Evolutionary conservation across 169 alveolate genomes (phyloP).

Genomic region (Eimeria tenella): DNA sequence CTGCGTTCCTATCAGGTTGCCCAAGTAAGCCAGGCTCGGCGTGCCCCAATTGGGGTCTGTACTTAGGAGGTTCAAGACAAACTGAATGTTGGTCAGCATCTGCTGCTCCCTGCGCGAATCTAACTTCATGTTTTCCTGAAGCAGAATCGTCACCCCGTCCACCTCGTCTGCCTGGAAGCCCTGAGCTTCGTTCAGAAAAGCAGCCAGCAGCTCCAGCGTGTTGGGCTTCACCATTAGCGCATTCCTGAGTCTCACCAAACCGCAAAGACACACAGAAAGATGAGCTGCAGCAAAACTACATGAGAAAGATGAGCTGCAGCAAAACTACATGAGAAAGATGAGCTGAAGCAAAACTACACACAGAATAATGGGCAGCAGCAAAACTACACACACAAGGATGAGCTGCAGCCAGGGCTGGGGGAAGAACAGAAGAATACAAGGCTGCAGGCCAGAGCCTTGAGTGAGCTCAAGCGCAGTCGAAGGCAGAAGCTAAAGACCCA

Average conservation of each 20-base stretch:
- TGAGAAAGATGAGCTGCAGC: no score
- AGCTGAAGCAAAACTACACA: no score
- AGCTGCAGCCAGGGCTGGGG: no score
- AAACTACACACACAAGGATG: no score
- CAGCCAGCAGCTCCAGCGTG: conserved; percentile 16
- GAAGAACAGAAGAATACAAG: no score
- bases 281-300: background rate
- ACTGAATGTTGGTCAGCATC: background rate
- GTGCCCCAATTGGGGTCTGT: conserved; percentile 22
- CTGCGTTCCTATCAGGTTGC: conserved; percentile 41
- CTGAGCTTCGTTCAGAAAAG: background rate
- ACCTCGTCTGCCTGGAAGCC: conserved; percentile 32
- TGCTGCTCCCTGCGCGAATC: background rate
- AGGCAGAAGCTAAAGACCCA: background rate
- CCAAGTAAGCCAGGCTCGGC: background rate
- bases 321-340: no score
- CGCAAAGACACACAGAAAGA: background rate
- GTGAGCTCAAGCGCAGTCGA: background rate
- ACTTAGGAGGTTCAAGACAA: conserved; percentile 9
- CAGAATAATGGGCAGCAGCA: no score
- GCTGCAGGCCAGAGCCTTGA: no score
- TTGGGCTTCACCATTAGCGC: conserved; percentile 35
- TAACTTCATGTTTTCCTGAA: conserved; percentile 43
- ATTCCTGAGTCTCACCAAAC: conserved; percentile 28
- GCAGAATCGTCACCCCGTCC: conserved; percentile 24